phyloP scores from a whole-genome alignment of 2,329 filamentous ascomycete genomes.

The Ophiostoma fasciatum region DNA sequence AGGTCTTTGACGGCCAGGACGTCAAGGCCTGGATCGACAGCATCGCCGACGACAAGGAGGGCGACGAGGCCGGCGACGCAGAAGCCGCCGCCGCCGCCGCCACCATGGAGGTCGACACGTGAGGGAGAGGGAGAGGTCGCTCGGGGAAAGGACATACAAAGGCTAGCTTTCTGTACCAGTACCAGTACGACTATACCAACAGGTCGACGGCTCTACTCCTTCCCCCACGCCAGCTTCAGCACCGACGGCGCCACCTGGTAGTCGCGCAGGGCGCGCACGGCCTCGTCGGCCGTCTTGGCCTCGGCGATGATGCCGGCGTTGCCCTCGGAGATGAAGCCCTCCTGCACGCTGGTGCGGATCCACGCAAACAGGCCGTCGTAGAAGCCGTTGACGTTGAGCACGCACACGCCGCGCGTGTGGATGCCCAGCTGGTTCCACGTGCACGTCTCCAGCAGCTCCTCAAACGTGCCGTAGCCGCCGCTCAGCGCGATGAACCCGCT shows the following conservation, averaged over 20 bases:
- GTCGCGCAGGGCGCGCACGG: conserved; percentile 51
- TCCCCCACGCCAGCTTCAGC: conserved; percentile 71
- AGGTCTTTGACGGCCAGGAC: conserved; percentile 79
- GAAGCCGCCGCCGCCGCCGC: conserved; percentile 23
- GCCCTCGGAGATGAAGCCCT: conserved; percentile 59
- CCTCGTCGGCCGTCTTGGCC: conserved; percentile 56
- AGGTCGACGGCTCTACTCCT: conserved; percentile 29
- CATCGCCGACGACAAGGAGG: conserved; percentile 41
- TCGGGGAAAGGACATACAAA: too few species aligned
- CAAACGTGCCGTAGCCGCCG: conserved; percentile 87
- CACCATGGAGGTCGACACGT: conserved; percentile 31
- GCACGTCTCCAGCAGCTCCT: conserved; percentile 82
- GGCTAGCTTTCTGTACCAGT: too few species aligned
- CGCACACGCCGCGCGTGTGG: conserved; percentile 61
- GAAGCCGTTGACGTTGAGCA: conserved; percentile 81
- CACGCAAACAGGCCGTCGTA: conserved; percentile 78
- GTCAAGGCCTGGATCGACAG: conserved; percentile 76
- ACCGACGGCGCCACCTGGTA: conserved; percentile 65
- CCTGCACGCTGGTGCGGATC: conserved; percentile 59
- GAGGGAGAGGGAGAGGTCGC: neutral
- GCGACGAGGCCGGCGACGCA: conserved; percentile 26
- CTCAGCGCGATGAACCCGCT: conserved; percentile 79
- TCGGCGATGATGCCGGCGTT: conserved; percentile 69
- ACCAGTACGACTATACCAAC: neutral
- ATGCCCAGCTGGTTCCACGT: conserved; percentile 98